Base-by-base conservation (phyloP, 2,329 filamentous ascomycete genomes). In the Cladosporium sp. region DNA sequence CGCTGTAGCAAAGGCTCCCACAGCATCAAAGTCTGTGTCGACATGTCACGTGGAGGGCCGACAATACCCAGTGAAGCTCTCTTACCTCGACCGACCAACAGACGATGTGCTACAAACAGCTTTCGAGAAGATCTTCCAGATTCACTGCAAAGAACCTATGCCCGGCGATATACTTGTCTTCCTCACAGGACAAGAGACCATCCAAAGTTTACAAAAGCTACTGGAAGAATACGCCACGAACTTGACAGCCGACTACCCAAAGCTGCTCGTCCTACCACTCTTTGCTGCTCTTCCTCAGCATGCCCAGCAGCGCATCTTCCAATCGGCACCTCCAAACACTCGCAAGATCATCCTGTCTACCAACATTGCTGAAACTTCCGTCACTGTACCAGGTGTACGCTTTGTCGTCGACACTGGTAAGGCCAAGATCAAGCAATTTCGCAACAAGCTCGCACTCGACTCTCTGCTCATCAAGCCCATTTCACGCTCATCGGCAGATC, bases 291-390 rank as follows among this genome's bases (percentile, higher is more conserved):
- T 99, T 6, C 91, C 94, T 0, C 92, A 95, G 70, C 86, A 89
- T 62, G 90, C 91, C 0, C 95, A 99, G 72, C 91, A 96, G 70
- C 86, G 88, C 25, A 93, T 96, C 11, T 98, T 99, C 76, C 83
- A 89, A 63, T 90, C 91, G 0, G 85, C 91, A 25, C 86, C 87
- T 0, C 86, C 88, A 2, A 83, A 84, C n/a, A 96, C 92, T 0
- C 86, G 95, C 51, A 98, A 98, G 75, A 85, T 98, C 14, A 93
- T 99, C 0, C 82, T 99, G 0, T 90, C 93, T 0, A 99, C 95
- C 16, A 99, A 99, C 74, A 98, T 99, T 72, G 95, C 95, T n/a
- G 95, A 99, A 77, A 98, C 95, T 0, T 98, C 95, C 1, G 91
- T 99, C 66, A 99, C 95, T 0, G 93, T 99, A 0, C 91, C 94